Percentiles rank a stretch among this genome's conserved stretches.
Conservation (phyloP, 169 alveolate species). For the Plasmodium vivax region DNA sequence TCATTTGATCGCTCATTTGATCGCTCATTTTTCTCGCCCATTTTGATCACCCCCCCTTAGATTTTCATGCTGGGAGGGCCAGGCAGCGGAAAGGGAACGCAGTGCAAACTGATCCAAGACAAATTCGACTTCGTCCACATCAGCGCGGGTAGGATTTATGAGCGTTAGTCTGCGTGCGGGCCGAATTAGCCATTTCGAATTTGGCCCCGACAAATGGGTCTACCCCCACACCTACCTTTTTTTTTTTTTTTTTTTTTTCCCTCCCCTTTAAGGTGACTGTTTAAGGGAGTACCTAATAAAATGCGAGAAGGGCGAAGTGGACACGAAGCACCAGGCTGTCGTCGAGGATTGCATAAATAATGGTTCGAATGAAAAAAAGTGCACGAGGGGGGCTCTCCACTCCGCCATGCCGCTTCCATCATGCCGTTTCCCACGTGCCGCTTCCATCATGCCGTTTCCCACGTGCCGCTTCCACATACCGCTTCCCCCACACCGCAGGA, state of each 20-base stretch:
- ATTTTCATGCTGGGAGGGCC: constrained; percentile 89
- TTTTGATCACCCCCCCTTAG: constrained; percentile 22
- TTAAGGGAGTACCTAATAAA: constrained; percentile 81
- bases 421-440: neutral
- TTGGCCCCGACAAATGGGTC: neutral
- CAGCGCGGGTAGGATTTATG: constrained; percentile 90
- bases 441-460: neutral
- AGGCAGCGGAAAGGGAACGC: constrained; percentile 91
- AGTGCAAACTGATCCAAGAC: constrained; percentile 81
- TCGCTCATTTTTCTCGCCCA: neutral
- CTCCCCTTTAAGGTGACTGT: constrained; percentile 79
- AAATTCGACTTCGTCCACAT: constrained; percentile 89
- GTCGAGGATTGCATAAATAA: constrained; percentile 62
- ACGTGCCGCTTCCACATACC: no score
- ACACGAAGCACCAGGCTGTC: constrained; percentile 26
- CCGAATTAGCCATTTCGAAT: neutral
- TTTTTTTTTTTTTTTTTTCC: neutral
- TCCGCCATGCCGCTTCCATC: neutral
- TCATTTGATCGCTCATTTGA: neutral
- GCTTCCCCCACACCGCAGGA: constrained; percentile 78
- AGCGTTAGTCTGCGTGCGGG: neutral
- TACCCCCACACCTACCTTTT: neutral
- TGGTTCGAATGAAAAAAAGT: constrained; percentile 81
- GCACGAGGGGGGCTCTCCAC: constrained; percentile 75
- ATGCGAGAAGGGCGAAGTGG: constrained; percentile 54